These are phyloP conservation scores for Lepidium didymum DNA, from an alignment of 345 rosid species.

Conservation along the genomic window DNA sequence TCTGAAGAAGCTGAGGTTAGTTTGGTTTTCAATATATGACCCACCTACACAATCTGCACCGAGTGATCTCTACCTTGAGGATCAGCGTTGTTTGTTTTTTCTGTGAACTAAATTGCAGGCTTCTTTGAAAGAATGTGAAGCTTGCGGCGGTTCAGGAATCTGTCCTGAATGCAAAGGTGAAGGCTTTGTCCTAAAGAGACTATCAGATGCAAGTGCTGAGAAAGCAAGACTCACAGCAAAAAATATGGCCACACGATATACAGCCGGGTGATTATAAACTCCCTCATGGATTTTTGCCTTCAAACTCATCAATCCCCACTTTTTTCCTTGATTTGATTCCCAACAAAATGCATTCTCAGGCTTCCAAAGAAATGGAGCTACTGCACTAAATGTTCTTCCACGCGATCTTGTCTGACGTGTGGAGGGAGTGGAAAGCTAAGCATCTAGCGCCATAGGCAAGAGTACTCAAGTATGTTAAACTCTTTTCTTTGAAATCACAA, in stretches of 20 bases:
- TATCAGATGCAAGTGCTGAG: constrained; percentile 65
- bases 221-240: constrained; percentile 65
- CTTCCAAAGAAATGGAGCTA: constrained; percentile 99
- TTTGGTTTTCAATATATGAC: not conserved
- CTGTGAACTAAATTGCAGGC: constrained; percentile 31
- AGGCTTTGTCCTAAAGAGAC: constrained; percentile 76
- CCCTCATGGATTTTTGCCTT: not conserved
- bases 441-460: constrained; percentile 10
- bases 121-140: constrained; percentile 56
- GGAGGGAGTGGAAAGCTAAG: constrained; percentile 70
- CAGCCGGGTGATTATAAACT: constrained; percentile 67
- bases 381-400: constrained; percentile 83
- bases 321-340: not conserved
- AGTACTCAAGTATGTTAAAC: not conserved
- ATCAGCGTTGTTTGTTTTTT: not conserved
- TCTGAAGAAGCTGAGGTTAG: constrained; percentile 53
- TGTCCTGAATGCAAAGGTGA: constrained; percentile 90
- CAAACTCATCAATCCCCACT: not conserved
- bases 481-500: not conserved
- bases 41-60: not conserved
- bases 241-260: constrained; percentile 88
- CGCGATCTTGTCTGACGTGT: constrained; percentile 62
- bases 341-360: constrained; percentile 30
- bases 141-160: constrained; percentile 76
- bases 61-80: not conserved